Percentiles rank a stretch among this genome's conserved stretches.
phyloP scores from a whole-genome alignment of 179 eudicot species.

The Silene vulgaris region DNA sequence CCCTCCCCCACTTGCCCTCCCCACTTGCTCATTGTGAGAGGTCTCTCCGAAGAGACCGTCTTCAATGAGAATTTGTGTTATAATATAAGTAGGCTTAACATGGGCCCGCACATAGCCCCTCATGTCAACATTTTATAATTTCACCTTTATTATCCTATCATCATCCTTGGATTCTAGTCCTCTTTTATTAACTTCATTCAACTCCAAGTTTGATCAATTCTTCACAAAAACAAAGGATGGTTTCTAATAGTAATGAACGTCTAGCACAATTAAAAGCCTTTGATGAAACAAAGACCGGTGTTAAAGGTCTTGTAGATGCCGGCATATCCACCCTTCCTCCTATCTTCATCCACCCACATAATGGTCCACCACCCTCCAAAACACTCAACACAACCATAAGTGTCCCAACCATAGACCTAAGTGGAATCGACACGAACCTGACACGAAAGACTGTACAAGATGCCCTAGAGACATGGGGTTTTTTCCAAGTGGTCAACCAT shows the following conservation, averaged over 20 bases:
- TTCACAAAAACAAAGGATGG: constrained; percentile 12
- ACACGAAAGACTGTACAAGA: constrained; percentile 22
- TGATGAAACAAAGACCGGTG: constrained; percentile 55
- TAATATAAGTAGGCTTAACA: too few relatives aligned
- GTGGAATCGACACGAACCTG: constrained; percentile 19
- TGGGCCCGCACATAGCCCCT: too few relatives aligned
- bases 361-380: neutral
- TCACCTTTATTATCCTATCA: neutral
- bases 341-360: constrained; percentile 41
- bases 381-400: neutral
- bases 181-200: neutral
- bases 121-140: too few relatives aligned
- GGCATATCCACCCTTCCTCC: constrained; percentile 37
- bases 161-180: neutral
- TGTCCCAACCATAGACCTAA: constrained; percentile 38
- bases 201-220: neutral
- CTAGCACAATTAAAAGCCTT: constrained; percentile 35
- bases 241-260: constrained; percentile 2
- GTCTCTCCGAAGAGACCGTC: too few relatives aligned
- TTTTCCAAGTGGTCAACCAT: constrained; percentile 55
- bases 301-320: constrained; percentile 50
- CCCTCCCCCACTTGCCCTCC: too few relatives aligned
- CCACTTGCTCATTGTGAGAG: too few relatives aligned
- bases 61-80: too few relatives aligned
- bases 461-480: constrained; percentile 40